phyloP scores from a whole-genome alignment of 768 basidiomycete genomes.

The Dendrothele bispora region DNA sequence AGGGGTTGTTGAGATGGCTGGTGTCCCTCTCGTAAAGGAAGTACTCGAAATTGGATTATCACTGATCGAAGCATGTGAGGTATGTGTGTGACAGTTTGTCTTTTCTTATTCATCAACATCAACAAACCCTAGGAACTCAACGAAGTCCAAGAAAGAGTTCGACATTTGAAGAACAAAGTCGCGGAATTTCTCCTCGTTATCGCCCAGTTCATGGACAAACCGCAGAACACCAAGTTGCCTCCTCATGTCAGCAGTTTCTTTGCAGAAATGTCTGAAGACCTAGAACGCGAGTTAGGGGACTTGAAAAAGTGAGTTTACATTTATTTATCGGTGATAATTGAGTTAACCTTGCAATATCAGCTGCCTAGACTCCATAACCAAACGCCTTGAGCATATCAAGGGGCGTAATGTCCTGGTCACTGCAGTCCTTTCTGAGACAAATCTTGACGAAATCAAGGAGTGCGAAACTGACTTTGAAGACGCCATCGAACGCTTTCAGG shows the following conservation, averaged over 20 bases:
- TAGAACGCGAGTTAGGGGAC: neutral
- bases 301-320: neutral
- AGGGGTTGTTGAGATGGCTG: neutral
- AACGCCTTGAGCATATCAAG: neutral
- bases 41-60: constrained; percentile 1
- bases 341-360: neutral
- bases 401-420: neutral
- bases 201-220: constrained; percentile 3
- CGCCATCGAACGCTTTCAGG: constrained; percentile 1
- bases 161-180: neutral
- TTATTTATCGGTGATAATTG: neutral
- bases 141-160: neutral
- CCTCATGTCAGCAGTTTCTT: neutral
- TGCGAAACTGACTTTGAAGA: neutral
- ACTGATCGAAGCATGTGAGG: constrained; percentile 2
- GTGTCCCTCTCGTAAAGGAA: neutral
- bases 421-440: neutral
- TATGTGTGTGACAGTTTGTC: neutral
- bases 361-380: neutral
- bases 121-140: neutral
- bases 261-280: neutral
- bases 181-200: constrained; percentile 1
- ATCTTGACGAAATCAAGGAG: neutral
- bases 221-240: neutral
- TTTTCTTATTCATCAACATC: neutral